Conservation (phyloP, 495 filamentous ascomycete genomes). For the Lentithecium fluviatile region DNA sequence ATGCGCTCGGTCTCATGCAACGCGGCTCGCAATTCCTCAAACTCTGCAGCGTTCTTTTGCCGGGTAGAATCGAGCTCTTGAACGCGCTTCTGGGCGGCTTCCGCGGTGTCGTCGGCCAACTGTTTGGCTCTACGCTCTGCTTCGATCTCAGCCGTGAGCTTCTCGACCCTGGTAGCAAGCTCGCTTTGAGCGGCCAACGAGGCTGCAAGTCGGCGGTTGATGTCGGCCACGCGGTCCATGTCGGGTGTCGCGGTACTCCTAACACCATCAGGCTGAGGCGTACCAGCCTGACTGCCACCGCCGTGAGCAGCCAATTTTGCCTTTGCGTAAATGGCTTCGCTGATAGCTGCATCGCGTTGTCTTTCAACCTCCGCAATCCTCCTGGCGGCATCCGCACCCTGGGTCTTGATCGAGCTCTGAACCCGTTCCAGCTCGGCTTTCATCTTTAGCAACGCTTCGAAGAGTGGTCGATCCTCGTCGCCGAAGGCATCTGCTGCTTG, state of each 20-base stretch:
- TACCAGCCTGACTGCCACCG: constrained; percentile 63
- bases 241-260: constrained; percentile 55
- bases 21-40: constrained; percentile 80
- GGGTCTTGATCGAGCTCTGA: constrained; percentile 80
- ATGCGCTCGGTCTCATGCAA: constrained; percentile 72
- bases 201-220: constrained; percentile 76
- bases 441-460: constrained; percentile 93
- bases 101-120: constrained; percentile 83
- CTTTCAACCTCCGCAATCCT: constrained; percentile 90
- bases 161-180: constrained; percentile 66
- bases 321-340: constrained; percentile 91
- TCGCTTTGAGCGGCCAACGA: constrained; percentile 76
- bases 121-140: constrained; percentile 76
- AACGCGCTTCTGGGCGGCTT: constrained; percentile 77
- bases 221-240: constrained; percentile 68
- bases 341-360: constrained; percentile 86
- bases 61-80: constrained; percentile 77
- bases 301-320: constrained; percentile 84
- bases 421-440: constrained; percentile 78
- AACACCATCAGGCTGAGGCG: constrained; percentile 64
- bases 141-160: constrained; percentile 65
- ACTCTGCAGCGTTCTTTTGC: constrained; percentile 74
- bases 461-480: constrained; percentile 85
- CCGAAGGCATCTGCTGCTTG: constrained; percentile 71
- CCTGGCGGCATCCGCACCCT: constrained; percentile 78